Base-by-base conservation (phyloP, 2,329 filamentous ascomycete genomes). In the Paraphoma chrysanthemicola region DNA sequence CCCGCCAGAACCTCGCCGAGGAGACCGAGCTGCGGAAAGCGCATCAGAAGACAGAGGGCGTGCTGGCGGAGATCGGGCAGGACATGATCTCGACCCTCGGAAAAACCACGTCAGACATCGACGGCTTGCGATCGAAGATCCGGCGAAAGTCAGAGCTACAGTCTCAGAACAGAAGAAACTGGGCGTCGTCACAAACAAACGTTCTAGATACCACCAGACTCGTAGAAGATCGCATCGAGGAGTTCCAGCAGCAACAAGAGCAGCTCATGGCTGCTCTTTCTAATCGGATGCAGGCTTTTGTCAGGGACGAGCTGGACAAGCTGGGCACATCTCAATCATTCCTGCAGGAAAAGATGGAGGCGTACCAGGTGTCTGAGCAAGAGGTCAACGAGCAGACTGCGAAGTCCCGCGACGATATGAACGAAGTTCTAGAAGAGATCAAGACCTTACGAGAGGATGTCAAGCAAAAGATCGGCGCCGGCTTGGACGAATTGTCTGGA, bases 341-440 rank as follows among this genome's bases (percentile, higher is more conserved):
- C 64, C 79, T 97, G 1, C 83, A 90, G 51, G 83, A 88, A 44
- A 90, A 93, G 68, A 82, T 90, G 8, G 79, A 83, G 7, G 83
- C 83, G 0, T 92, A 97, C 66, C 83, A 87, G 39, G 81, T 83
- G 16, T 91, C 90, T 0, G 88, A 89, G 73, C 81, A 82, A 48
- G 86, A 90, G 64, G 84, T 96, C 14, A 83, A 90, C 51, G 81
- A 85, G 42, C 88, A 90, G 68, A 90, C 88, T 53, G 81, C 84
- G 23, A 82, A 84, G 59, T 90, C 92, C 2, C 91, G 90, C 68
- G 88, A 93, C 46, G 90, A 93, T 54, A 93, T 97, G 91, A 93
- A 97, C 67, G 82, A 86, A n/a, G 89, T 97, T 1, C 83, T 99
- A 9, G 91, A 95, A 68, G 94, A 96, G 73, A 97, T 98, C 74